Conservation (phyloP, 805 yeast species). For the Kluyveromyces lactis region DNA sequence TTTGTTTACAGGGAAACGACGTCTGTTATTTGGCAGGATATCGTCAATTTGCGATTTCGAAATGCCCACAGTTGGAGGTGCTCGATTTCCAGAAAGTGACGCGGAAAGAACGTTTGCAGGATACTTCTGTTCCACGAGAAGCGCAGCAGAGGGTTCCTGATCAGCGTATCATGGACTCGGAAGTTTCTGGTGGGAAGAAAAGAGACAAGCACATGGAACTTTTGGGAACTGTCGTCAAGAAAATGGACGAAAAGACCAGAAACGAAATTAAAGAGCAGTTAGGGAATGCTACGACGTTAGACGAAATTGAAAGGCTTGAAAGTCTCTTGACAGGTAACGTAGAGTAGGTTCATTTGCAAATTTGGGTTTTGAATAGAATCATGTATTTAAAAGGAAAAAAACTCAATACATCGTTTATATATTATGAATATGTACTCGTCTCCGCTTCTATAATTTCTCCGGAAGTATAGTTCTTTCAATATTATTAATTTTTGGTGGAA, state of each 20-base stretch:
- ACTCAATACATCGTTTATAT: no score
- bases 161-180: constrained; percentile 22
- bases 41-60: constrained; percentile 50
- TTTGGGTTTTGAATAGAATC: no score
- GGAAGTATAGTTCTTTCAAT: no score
- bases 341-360: not conserved
- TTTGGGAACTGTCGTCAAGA: constrained; percentile 32
- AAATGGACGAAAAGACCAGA: constrained; percentile 48
- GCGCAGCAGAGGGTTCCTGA: constrained; percentile 28
- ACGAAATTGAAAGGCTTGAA: constrained; percentile 70
- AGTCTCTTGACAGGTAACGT: constrained; percentile 35
- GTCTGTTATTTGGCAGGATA: constrained; percentile 44
- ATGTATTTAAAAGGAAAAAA: no score
- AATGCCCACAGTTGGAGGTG: constrained; percentile 52
- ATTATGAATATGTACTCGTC: no score
- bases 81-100: constrained; percentile 64
- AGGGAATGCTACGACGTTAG: constrained; percentile 55
- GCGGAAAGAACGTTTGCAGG: constrained; percentile 37
- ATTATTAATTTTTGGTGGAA: no score
- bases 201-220: constrained; percentile 28
- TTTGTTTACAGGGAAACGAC: constrained; percentile 54
- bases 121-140: constrained; percentile 10
- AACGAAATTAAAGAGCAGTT: constrained; percentile 44
- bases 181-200: not conserved
- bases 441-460: no score